Percentiles rank a stretch among this genome's conserved stretches.
Evolutionary conservation across 2,329 filamentous ascomycete species (phyloP).

Genomic region (Trichoderma asperellum): DNA sequence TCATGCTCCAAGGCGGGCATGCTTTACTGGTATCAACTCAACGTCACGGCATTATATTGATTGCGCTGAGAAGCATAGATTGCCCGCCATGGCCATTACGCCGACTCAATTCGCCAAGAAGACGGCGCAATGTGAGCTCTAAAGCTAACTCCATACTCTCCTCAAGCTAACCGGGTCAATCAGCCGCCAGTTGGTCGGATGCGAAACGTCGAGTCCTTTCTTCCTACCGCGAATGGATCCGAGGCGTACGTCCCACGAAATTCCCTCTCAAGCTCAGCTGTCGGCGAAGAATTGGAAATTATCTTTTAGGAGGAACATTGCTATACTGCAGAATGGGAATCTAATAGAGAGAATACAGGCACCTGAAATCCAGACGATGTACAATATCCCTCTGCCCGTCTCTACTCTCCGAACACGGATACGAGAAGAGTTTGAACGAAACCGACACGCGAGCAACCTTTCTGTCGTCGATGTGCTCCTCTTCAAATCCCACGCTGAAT

Average conservation of each 20-base stretch:
- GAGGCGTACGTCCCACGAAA: constrained; percentile 72
- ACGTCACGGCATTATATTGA: constrained; percentile 40
- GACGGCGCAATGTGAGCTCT: constrained; percentile 73
- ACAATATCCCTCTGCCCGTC: constrained; percentile 87
- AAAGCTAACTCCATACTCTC: constrained; percentile 9
- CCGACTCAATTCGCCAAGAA: constrained; percentile 87
- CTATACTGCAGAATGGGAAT: neutral
- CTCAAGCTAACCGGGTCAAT: constrained; percentile 43
- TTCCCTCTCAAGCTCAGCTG: neutral
- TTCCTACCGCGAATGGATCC: constrained; percentile 93
- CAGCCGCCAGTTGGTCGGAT: constrained; percentile 88
- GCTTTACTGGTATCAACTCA: constrained; percentile 36
- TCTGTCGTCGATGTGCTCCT: constrained; percentile 86
- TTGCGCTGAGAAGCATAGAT: constrained; percentile 42
- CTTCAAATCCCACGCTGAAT: constrained; percentile 90
- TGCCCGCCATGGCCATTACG: constrained; percentile 78
- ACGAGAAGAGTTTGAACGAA: constrained; percentile 93
- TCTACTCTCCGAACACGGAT: constrained; percentile 89
- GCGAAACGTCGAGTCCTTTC: constrained; percentile 84
- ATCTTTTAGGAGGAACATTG: neutral
- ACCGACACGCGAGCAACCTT: constrained; percentile 90
- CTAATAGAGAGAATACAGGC: constrained; percentile 60
- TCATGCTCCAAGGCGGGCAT: constrained; percentile 25
- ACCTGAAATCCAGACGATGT: constrained; percentile 96
- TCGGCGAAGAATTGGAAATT: neutral